These are phyloP conservation scores for Globisporangium cystogenes DNA, from an alignment of 352 stramenopile genomes.

Conservation along the genomic window DNA sequence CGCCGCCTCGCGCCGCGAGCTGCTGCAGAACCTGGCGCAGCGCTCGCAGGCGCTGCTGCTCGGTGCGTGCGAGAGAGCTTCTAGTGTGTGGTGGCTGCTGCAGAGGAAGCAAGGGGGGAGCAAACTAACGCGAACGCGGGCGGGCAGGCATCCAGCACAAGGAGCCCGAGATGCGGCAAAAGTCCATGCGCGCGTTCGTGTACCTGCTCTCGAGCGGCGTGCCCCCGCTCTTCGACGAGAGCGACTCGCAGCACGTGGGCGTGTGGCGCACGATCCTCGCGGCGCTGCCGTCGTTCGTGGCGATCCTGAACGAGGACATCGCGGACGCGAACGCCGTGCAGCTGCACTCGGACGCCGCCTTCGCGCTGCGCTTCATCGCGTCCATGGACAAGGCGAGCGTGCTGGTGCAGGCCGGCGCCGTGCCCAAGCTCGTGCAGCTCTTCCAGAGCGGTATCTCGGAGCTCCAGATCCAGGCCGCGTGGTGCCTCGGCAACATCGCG, in stretches of 20 bases:
- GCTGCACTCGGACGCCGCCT: conserved; percentile 81
- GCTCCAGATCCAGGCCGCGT: conserved; percentile 84
- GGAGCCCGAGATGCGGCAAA: conserved; percentile 63
- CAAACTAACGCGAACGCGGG: no score
- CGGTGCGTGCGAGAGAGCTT: no score
- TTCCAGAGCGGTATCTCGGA: conserved; percentile 86
- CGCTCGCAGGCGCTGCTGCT: conserved; percentile 74
- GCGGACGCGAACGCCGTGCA: conserved; percentile 56
- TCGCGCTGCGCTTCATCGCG: conserved; percentile 83
- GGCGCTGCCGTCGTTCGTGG: conserved; percentile 75
- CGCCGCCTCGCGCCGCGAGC: conserved; percentile 44
- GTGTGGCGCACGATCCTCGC: conserved; percentile 79
- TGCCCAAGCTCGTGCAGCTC: conserved; percentile 75
- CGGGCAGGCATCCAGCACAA: conserved; percentile 77
- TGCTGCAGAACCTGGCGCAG: conserved; percentile 76
- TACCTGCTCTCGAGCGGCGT: conserved; percentile 84
- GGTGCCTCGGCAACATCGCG: conserved; percentile 84
- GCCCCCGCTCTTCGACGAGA: conserved; percentile 77
- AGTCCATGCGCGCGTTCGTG: conserved; percentile 84
- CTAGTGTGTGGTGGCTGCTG: no score
- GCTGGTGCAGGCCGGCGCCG: conserved; percentile 65
- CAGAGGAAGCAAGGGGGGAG: no score
- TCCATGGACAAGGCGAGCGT: conserved; percentile 83
- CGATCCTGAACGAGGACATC: conserved; percentile 69
- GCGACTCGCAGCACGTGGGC: conserved; percentile 75